Percentiles rank a stretch among this genome's conserved stretches.
These are phyloP conservation scores for Coniophora puteana DNA, from an alignment of 1,284 basidiomycete species.

Conservation along the genomic window DNA sequence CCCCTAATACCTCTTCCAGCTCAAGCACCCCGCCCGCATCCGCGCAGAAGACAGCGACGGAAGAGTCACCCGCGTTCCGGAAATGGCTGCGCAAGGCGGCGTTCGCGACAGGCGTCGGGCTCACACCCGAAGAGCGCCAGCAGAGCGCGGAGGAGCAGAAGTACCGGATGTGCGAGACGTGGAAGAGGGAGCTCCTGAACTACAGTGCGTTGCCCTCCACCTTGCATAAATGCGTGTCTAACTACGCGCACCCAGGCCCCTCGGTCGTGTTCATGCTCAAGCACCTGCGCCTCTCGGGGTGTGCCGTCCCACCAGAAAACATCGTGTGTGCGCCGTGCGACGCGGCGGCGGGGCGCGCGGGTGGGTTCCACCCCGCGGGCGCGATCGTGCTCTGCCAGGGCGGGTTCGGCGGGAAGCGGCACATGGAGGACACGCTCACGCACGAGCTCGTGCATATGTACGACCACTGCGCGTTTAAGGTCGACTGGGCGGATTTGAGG, in stretches of 20 bases:
- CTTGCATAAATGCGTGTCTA: conserved; percentile 12
- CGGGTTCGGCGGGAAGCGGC: conserved; percentile 74
- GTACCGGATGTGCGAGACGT: conserved; percentile 42
- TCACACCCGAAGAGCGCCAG: conserved; percentile 35
- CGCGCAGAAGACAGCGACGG: conserved; percentile 18
- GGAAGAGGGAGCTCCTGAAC: conserved; percentile 46
- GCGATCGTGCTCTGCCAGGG: conserved; percentile 82
- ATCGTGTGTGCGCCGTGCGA: conserved; percentile 85
- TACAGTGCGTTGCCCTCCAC: conserved; percentile 38
- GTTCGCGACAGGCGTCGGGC: conserved; percentile 38
- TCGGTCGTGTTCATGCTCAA: conserved; percentile 86
- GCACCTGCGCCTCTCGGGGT: conserved; percentile 75
- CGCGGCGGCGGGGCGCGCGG: conserved; percentile 56
- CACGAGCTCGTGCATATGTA: conserved; percentile 98
- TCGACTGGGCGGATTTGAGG: conserved; percentile 86
- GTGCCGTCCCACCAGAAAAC: conserved; percentile 61
- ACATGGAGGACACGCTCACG: conserved; percentile 90
- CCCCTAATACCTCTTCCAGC: too few relatives aligned
- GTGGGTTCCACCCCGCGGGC: conserved; percentile 82
- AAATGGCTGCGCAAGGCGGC: conserved; percentile 42
- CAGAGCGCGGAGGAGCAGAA: conserved; percentile 33
- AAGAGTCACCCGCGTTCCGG: conserved; percentile 28
- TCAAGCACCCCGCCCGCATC: conserved; percentile 20
- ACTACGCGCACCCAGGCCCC: conserved; percentile 54
- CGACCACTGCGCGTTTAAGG: conserved; percentile 92